Base-by-base conservation (phyloP, 345 rosid species). In the Dimocarpus longan region DNA sequence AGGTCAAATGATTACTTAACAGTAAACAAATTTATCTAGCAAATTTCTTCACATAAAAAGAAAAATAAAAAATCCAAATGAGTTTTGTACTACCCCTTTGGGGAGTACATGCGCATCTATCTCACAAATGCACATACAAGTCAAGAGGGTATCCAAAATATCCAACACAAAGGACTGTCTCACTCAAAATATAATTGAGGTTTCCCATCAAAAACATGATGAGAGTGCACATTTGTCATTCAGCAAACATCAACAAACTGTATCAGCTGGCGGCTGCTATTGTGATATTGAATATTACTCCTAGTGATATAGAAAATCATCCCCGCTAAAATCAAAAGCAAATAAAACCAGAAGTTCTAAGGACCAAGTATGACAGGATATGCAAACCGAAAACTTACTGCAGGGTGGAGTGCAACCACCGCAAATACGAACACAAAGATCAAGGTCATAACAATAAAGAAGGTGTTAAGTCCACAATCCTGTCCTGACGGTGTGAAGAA, bases 401-500 rank as follows among this genome's bases (percentile, higher is more conserved):
- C 87, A 37, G 99, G 99, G 79, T 97, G 98, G 78, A 97, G 80
- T 5, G 93, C 96, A 56, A 94, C 95, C 40, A 93, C 74, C n/a
- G 97, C 94, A 72, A 94, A 97, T 75, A 90, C 78, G 70, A 94
- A 83, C 18, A 81, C 97, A 32, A 79, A 79, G 50, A 97, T 92
- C 85, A 97, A 84, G 76, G 92, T 87, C 89, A 89, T 82, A 77
- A 92, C 84, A 4, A 97, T 90, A 76, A 97, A 91, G 88, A 97
- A 93, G 40, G 92, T 94, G 85, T 97, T 94, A 81, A 97, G 87
- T 66, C 97, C 99, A 89, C 99, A 97, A 67, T 94, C 98, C 67
- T 94, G 95, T 79, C 98, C 98, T 76, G 98, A 97, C 65, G 99
- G 98, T 71, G 97, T 87, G 88, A 97, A 97, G 91, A 95, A 91